phyloP scores from a whole-genome alignment of 345 rosid species.

The Gossypium ekmanianum region DNA sequence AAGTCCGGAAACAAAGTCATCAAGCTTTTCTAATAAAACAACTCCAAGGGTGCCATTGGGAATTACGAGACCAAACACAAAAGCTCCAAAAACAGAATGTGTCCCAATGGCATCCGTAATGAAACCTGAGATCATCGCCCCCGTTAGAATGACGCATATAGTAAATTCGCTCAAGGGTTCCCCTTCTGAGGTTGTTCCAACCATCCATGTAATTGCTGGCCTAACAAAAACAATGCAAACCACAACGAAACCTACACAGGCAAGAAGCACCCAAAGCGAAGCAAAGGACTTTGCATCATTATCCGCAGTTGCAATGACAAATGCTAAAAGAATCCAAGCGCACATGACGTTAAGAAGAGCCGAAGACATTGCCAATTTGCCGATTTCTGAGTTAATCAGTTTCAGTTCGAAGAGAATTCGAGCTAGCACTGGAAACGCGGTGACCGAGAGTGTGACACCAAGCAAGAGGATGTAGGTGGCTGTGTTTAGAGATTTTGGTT shows the following conservation, averaged over 20 bases:
- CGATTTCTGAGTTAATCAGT: constrained; percentile 75
- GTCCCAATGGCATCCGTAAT: constrained; percentile 89
- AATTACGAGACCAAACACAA: constrained; percentile 78
- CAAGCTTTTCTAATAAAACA: constrained; percentile 81
- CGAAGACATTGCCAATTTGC: constrained; percentile 81
- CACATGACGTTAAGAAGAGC: constrained; percentile 88
- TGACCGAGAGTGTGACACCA: constrained; percentile 85
- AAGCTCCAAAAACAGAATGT: constrained; percentile 91
- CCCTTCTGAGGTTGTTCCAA: constrained; percentile 79
- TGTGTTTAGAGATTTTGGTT: constrained; percentile 15
- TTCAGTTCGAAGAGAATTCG: constrained; percentile 87
- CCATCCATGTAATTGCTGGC: constrained; percentile 67
- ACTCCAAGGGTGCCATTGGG: constrained; percentile 91
- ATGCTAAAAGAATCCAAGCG: constrained; percentile 79
- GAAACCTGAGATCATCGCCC: constrained; percentile 90
- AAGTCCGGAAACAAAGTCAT: constrained; percentile 94
- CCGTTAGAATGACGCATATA: constrained; percentile 77
- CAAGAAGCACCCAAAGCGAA: constrained; percentile 68
- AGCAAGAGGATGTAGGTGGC: constrained; percentile 72
- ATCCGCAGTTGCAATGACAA: constrained; percentile 78
- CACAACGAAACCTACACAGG: constrained; percentile 44
- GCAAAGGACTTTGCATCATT: constrained; percentile 45
- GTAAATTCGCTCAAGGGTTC: constrained; percentile 73
- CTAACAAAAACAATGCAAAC: constrained; percentile 57
- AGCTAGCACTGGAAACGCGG: constrained; percentile 91